Evolutionary conservation across 495 filamentous ascomycete genomes (phyloP), one percentile per base, ranked within the genome.

Genomic region (Penicillium lividum): DNA sequence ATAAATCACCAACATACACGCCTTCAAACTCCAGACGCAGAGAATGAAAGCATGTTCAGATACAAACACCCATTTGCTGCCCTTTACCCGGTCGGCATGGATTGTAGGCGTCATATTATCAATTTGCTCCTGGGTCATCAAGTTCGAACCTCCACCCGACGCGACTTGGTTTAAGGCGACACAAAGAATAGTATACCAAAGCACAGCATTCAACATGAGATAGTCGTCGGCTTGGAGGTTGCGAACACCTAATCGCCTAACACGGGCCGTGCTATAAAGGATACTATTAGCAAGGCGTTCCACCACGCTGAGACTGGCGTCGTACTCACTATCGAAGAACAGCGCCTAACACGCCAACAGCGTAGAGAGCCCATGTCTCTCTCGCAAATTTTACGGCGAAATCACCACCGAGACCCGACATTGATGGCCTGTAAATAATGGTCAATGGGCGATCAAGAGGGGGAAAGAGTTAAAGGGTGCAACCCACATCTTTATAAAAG

Each of bases 11-110:
- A 85, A 63, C 79, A 84, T 82, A 67, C 80, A 83, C 13, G 69
- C 63, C 65, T 85, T 85, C 62, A 79, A 62, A 15, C 68, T 71
- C 73, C 77, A 84, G 28, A 85, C 72, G 5, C 71, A 64, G 22
- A 82, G 72, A 11, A 85, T 55, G 63, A 83, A 83, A 6, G 73
- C 69, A 62, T 82, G 75, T 52, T 84, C 82, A 13, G 80, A 81
- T 30, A 84, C 77, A 51, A 82, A 74, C 5, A 84, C 82, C 74
- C 80, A 81, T 73, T 85, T 85, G 45, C 79, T 82, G 15, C 82
- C 82, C 33, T 59, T 64, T 2, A 73, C 71, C 30, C 81, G 70
- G 54, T 80, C 78, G 13, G 66, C 67, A n/a, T 72, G 65, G n/a
- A 64, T 73, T 6, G 63, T 44, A 3, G 68, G 68, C 1, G 78